phyloP scores from a whole-genome alignment of 106 monocot genomes.

The Dioscorea alata region DNA sequence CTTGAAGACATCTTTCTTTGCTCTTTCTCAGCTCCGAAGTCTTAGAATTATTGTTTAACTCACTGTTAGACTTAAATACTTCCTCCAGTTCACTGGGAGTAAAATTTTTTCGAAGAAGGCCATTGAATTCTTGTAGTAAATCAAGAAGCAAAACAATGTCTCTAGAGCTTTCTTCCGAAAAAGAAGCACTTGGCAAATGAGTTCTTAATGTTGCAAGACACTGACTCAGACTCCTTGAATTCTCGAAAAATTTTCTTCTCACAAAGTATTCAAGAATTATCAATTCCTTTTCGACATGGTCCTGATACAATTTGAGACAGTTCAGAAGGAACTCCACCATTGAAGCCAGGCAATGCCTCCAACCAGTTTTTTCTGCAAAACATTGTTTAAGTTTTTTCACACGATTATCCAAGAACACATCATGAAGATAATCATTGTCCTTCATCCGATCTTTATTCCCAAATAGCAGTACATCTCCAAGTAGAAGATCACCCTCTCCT shows the following conservation, averaged over 20 bases:
- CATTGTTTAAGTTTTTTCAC: constrained; percentile 24
- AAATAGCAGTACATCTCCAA: constrained; percentile 39
- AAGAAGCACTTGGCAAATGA: constrained; percentile 28
- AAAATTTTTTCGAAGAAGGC: neutral
- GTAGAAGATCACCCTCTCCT: neutral
- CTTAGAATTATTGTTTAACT: neutral
- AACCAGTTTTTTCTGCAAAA: constrained; percentile 31
- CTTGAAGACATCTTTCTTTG: neutral
- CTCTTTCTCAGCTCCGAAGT: neutral
- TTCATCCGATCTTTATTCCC: constrained; percentile 52
- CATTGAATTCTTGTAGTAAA: constrained; percentile 15
- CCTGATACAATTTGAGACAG: neutral
- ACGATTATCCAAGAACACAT: constrained; percentile 42
- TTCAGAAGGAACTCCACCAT: constrained; percentile 12
- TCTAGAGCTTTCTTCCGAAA: constrained; percentile 9
- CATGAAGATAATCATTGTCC: constrained; percentile 18
- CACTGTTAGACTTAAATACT: constrained; percentile 6
- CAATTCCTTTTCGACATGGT: neutral
- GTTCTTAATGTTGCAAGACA: constrained; percentile 13
- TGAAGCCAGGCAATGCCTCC: constrained; percentile 29
- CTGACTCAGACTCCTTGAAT: neutral
- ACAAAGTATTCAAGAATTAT: constrained; percentile 14
- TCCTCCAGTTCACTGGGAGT: constrained; percentile 4
- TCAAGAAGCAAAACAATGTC: constrained; percentile 14
- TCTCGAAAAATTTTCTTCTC: constrained; percentile 12